Conservation (phyloP, 176 grass and related monocot species). For the Raddia distichophylla region DNA sequence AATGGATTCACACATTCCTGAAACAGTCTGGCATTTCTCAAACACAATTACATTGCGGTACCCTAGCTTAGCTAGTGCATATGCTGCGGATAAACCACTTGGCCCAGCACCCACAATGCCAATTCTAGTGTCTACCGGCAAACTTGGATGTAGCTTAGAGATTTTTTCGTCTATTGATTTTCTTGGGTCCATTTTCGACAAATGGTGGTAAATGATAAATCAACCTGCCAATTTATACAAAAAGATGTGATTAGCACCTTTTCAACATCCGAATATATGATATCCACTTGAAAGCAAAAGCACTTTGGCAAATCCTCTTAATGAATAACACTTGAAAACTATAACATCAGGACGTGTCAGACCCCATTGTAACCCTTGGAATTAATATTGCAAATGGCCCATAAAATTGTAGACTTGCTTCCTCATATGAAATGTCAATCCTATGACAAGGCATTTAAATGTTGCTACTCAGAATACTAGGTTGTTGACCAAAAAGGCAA, state of each 20-base stretch:
- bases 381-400: slow-evolving; percentile 8
- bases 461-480: not conserved
- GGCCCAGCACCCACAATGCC: slow-evolving; percentile 65
- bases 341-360: slow-evolving; percentile 24
- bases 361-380: slow-evolving; percentile 11
- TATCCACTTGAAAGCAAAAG: not conserved
- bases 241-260: slow-evolving; percentile 16
- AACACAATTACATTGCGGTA: slow-evolving; percentile 69
- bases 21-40: slow-evolving; percentile 63
- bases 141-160: slow-evolving; percentile 67
- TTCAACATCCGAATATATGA: not conserved
- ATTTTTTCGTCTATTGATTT: slow-evolving; percentile 60
- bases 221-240: slow-evolving; percentile 35
- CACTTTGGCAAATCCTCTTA: not conserved
- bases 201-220: slow-evolving; percentile 32
- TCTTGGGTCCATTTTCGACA: slow-evolving; percentile 48
- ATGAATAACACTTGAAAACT: slow-evolving; percentile 19
- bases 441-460: not conserved
- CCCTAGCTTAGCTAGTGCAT: slow-evolving; percentile 70
- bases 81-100: slow-evolving; percentile 69
- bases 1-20: slow-evolving; percentile 77
- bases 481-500: not conserved
- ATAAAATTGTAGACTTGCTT: slow-evolving; percentile 23
- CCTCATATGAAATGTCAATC: not conserved
- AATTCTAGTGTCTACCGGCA: slow-evolving; percentile 59